These are phyloP conservation scores for Hirsutella rhossiliensis DNA, from an alignment of 2,329 filamentous ascomycete species.

Conservation along the genomic window DNA sequence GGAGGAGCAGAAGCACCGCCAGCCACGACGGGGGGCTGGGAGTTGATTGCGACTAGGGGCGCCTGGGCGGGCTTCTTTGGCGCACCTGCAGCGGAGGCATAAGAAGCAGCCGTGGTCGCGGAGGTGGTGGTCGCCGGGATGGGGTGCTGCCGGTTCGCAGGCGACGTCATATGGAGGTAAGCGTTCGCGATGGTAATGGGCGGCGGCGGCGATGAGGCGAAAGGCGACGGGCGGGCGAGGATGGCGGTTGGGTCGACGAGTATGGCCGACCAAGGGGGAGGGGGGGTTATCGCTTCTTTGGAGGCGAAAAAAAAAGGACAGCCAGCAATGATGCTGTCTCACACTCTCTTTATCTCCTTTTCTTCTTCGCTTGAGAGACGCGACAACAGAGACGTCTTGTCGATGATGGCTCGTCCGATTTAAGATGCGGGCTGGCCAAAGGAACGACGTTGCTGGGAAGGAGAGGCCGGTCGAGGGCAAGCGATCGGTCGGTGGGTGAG, in stretches of 20 bases:
- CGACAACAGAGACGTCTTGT: slow-evolving; percentile 2
- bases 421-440: slow-evolving; percentile 11
- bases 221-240: slow-evolving; percentile 1
- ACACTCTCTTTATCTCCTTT: not conserved
- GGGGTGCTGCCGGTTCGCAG: slow-evolving; percentile 40
- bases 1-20: slow-evolving; percentile 38
- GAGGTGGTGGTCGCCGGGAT: slow-evolving; percentile 45
- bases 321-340: not conserved
- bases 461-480: slow-evolving; percentile 12
- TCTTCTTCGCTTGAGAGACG: not conserved
- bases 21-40: slow-evolving; percentile 40
- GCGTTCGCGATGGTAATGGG: slow-evolving; percentile 14
- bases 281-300: not conserved
- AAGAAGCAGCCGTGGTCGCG: slow-evolving; percentile 47
- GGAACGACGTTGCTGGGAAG: slow-evolving; percentile 9
- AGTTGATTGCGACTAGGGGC: slow-evolving; percentile 48
- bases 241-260: slow-evolving; percentile 5
- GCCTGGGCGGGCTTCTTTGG: slow-evolving; percentile 50
- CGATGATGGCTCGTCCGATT: slow-evolving; percentile 11
- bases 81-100: slow-evolving; percentile 55
- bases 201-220: not conserved
- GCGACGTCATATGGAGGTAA: slow-evolving; percentile 45
- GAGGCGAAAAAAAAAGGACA: slow-evolving; percentile 1
- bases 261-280: slow-evolving; percentile 4
- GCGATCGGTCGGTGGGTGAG: slow-evolving; percentile 10